These are phyloP conservation scores for Microbotryum violaceum DNA, from an alignment of 1,284 basidiomycete genomes.

Conservation along the genomic window DNA sequence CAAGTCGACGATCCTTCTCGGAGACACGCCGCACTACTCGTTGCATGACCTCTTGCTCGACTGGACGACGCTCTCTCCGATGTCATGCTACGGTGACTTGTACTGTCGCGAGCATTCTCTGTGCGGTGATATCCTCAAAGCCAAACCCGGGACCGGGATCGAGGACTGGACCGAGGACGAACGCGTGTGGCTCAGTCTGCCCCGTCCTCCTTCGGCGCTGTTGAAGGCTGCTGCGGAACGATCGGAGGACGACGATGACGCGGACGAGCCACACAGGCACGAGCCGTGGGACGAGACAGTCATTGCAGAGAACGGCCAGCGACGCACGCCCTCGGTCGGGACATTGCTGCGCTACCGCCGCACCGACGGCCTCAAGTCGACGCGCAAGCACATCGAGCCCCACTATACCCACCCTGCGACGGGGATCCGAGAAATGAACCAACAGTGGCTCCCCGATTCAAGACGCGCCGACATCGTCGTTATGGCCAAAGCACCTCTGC, in stretches of 20 bases:
- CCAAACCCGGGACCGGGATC: not conserved
- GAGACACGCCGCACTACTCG: constrained; percentile 35
- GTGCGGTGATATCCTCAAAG: constrained; percentile 28
- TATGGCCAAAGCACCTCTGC: constrained; percentile 33
- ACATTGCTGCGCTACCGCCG: constrained; percentile 37
- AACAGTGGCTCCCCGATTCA: constrained; percentile 34
- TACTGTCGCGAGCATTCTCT: constrained; percentile 38
- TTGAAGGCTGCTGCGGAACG: not conserved
- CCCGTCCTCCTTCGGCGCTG: constrained; percentile 14
- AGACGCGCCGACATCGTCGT: constrained; percentile 35
- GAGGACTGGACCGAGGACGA: constrained; percentile 30
- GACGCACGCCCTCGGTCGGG: constrained; percentile 5
- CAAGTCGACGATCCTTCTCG: constrained; percentile 36
- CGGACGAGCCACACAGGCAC: not conserved
- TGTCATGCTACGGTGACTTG: constrained; percentile 37
- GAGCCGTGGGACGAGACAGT: no score
- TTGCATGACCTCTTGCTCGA: constrained; percentile 39
- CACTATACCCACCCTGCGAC: constrained; percentile 30
- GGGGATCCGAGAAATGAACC: constrained; percentile 36
- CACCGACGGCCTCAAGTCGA: constrained; percentile 33
- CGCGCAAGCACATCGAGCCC: constrained; percentile 14
- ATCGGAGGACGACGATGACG: not conserved
- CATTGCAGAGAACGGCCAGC: no score
- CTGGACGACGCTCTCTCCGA: constrained; percentile 31
- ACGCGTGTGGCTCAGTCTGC: constrained; percentile 29